Evolutionary conservation across 1,284 basidiomycete species (phyloP).

Genomic region (Rhodotorula sp.): DNA sequence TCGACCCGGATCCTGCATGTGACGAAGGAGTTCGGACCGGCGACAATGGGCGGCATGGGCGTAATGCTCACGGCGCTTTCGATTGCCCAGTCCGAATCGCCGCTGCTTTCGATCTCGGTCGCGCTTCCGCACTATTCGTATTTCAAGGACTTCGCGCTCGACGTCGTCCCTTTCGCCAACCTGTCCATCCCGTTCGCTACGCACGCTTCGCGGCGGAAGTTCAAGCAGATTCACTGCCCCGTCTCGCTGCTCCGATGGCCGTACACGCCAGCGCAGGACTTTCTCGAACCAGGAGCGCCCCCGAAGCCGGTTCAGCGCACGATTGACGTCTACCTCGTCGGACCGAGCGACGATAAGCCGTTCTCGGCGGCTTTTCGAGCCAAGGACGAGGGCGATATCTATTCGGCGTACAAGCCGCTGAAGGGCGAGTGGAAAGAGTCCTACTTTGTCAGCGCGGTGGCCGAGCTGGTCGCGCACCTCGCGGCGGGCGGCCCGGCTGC

Average conservation of each 20-base stretch:
- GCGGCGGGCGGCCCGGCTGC: not conserved
- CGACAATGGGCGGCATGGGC: conserved; percentile 38
- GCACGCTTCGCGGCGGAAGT: not conserved
- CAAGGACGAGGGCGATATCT: conserved; percentile 32
- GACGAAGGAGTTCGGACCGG: conserved; percentile 37
- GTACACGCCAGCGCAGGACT: conserved; percentile 13
- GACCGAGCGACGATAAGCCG: conserved; percentile 14
- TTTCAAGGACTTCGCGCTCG: not conserved
- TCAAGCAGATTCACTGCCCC: conserved; percentile 2
- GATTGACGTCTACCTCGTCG: conserved; percentile 32
- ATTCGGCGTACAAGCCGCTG: conserved; percentile 37
- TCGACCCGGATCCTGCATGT: conserved; percentile 30
- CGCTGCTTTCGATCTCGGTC: conserved; percentile 25
- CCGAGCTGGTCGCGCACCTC: conserved; percentile 21
- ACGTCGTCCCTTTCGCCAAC: conserved; percentile 9
- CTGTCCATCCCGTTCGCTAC: conserved; percentile 5
- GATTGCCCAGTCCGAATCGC: conserved; percentile 23
- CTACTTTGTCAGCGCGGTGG: conserved; percentile 26
- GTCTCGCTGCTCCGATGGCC: conserved; percentile 28
- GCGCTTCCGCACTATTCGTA: conserved; percentile 36
- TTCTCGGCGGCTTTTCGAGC: conserved; percentile 32
- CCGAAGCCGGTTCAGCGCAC: not conserved
- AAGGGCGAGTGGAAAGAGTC: conserved; percentile 39
- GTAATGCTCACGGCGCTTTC: conserved; percentile 36
- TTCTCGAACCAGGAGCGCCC: conserved; percentile 4